phyloP scores from a whole-genome alignment of 345 rosid species.

The Dipteronia dyeriana region DNA sequence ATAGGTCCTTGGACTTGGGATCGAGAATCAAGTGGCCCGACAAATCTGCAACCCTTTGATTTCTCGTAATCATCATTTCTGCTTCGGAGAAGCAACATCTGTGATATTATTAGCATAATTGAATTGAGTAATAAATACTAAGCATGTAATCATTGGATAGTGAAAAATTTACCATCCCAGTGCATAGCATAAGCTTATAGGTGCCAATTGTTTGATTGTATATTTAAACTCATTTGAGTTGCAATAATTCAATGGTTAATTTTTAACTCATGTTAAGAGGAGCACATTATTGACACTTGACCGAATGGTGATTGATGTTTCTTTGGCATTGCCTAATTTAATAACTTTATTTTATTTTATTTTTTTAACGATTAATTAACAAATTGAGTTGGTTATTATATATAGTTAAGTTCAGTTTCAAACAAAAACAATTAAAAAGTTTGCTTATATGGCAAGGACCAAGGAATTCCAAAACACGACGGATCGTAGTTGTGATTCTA shows the following conservation, averaged over 20 bases:
- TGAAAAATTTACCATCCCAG: neutral
- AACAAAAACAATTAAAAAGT: no score
- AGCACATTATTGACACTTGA: neutral
- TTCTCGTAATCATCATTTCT: neutral
- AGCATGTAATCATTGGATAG: neutral
- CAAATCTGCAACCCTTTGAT: conserved; percentile 2
- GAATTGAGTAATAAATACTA: neutral
- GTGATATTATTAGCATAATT: neutral
- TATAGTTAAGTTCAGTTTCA: no score
- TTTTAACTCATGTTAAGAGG: neutral
- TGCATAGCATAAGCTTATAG: neutral
- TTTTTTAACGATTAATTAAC: no score
- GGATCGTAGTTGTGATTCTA: conserved; percentile 68
- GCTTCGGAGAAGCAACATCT: neutral
- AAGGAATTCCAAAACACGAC: conserved; percentile 34
- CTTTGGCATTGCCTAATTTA: no score
- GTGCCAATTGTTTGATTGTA: conserved; percentile 5
- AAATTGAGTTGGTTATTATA: no score
- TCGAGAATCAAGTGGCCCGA: neutral
- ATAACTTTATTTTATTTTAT: no score
- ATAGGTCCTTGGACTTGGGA: neutral
- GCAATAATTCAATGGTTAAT: neutral
- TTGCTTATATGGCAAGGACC: no score
- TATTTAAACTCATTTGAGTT: neutral
- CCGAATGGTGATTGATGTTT: no score